Evolutionary conservation across 345 rosid genomes (phyloP).

Genomic region (Excoecaria cochinchinensis): DNA sequence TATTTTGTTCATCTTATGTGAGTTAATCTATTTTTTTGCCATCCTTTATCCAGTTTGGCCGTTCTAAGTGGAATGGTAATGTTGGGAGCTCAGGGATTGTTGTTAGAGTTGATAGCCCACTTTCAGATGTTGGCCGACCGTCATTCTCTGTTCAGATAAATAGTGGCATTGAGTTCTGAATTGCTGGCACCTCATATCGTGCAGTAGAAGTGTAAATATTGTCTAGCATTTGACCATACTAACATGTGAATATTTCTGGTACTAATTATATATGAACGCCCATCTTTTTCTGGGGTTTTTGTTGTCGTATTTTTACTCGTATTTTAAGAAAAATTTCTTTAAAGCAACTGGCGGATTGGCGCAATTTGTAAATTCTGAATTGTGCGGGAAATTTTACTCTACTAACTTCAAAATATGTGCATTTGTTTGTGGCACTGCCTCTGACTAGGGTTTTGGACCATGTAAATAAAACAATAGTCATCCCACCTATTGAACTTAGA

Average conservation of each 20-base stretch:
- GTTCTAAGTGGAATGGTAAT: conserved; percentile 95
- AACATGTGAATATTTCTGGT: conserved; percentile 28
- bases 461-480: too few species aligned
- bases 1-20: not conserved
- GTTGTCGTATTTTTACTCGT: not conserved
- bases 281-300: not conserved
- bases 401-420: too few species aligned
- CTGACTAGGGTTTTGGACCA: too few species aligned
- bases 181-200: not conserved
- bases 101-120: conserved; percentile 66
- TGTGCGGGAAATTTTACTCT: not conserved
- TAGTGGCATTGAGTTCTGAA: conserved; percentile 77
- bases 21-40: too few species aligned
- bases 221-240: not conserved
- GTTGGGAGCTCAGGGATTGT: conserved; percentile 82
- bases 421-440: too few species aligned
- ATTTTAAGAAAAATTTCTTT: not conserved
- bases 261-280: not conserved
- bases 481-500: too few species aligned
- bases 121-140: conserved; percentile 58
- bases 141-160: conserved; percentile 77
- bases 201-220: conserved; percentile 40
- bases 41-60: conserved; percentile 57
- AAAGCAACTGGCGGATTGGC: not conserved
- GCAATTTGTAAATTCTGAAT: not conserved